Evolutionary conservation across 108 stramenopile species (phyloP), one percentile per base, ranked within the genome.

Genomic region (Fistulifera pelliculosa): DNA sequence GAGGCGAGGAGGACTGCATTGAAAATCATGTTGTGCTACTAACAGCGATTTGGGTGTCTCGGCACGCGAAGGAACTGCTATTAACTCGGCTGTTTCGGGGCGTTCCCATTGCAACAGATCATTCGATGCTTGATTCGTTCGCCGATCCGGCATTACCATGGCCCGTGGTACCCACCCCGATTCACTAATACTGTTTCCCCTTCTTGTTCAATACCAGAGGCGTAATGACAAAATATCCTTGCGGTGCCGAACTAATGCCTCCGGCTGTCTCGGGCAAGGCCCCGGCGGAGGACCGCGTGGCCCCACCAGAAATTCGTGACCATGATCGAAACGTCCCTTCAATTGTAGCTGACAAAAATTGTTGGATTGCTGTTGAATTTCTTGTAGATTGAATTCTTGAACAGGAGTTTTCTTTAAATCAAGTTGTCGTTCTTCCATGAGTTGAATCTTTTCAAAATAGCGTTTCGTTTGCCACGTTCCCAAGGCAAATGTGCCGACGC

Each of bases 141-240:
- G n/a, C n/a, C n/a, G n/a, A 23, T 52, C 51, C 8, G 23, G 8
- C 27, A 26, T 52, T 16, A 80, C 64, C 59, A 70, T 66, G 47
- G 65, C 52, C 41, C 76, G 64, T 21, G 89, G 89, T 24, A 90
- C 73, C 90, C 90, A 93, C 22, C 90, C 62, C 90, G 81, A 71
- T 93, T 88, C 54, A 93, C 68, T 75, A 77, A 81, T 8, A 87
- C 80, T 14, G n/a, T n/a, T n/a, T n/a, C n/a, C n/a, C n/a, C n/a
- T n/a, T n/a, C n/a, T n/a, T n/a, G n/a, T n/a, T n/a, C 41, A 80
- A 38, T 57, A 75, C 64, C 41, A 93, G 61, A 0, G 90, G 90
- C 23, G 90, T 85, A 21, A 88, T 38, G 8, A 87, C 82, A 47
- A 62, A 74, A 47, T 76, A 93, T 41, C 90, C 90, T 68, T 68